Percentiles rank a stretch among this genome's conserved stretches.
Conservation (phyloP, 2,329 filamentous ascomycete genomes). For the Rutstroemia sp. region DNA sequence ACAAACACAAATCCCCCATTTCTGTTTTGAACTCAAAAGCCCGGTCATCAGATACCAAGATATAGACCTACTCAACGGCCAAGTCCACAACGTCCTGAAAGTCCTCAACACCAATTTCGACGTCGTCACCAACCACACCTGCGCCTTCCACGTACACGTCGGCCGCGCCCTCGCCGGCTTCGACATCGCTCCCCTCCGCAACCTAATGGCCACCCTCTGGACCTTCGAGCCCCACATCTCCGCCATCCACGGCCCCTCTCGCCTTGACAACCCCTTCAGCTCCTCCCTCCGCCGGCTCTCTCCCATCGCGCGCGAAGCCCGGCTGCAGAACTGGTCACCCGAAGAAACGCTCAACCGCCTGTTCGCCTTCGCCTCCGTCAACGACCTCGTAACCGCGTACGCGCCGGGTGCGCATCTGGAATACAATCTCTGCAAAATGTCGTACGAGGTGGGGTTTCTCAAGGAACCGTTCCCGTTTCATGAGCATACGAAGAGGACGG, state of each 20-base stretch:
- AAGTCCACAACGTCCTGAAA: background rate
- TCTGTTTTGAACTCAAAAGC: background rate
- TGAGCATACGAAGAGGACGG: background rate
- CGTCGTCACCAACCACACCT: conserved; percentile 12
- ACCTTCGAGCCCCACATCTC: conserved; percentile 24
- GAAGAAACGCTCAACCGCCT: background rate
- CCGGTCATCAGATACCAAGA: background rate
- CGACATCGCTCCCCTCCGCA: conserved; percentile 19
- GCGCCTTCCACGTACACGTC: conserved; percentile 28
- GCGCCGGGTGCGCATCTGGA: too few relatives aligned
- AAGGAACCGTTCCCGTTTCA: background rate
- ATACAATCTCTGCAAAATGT: background rate
- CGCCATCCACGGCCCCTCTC: conserved; percentile 16
- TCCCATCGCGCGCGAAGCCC: background rate
- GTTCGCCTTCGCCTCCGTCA: background rate
- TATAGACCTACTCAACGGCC: too few relatives aligned
- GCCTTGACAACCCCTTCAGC: background rate
- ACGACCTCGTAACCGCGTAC: background rate
- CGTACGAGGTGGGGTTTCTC: background rate
- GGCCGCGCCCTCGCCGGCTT: conserved; percentile 23
- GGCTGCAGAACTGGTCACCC: background rate
- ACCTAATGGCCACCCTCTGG: conserved; percentile 22
- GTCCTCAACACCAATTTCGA: background rate
- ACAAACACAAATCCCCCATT: background rate
- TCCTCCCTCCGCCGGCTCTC: background rate